A percentile compares a stretch with the other conserved stretches of the same genome.
Conservation (phyloP, 768 basidiomycete species). For the Megacollybia marginata region DNA sequence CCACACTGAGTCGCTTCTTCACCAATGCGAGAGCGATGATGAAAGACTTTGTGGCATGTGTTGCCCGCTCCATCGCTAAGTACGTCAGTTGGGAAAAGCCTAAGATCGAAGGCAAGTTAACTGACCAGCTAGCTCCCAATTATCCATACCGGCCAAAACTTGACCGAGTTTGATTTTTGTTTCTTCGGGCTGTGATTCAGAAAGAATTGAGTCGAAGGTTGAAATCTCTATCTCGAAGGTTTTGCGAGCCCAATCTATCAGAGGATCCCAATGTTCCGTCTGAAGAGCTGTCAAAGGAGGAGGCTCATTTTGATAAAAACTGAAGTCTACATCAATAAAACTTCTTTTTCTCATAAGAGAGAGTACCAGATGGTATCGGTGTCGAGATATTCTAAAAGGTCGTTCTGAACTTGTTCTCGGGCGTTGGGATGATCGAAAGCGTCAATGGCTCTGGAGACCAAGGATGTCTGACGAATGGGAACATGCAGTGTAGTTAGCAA, state of each 20-base stretch:
- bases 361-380: conserved; percentile 89
- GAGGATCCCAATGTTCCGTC: conserved; percentile 78
- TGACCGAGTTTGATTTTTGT: conserved; percentile 54
- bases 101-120: conserved; percentile 7
- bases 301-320: conserved; percentile 80
- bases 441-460: conserved; percentile 88
- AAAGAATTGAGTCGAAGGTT: conserved; percentile 65
- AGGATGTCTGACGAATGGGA: conserved; percentile 61
- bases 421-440: conserved; percentile 50
- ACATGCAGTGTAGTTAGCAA: conserved; percentile 1
- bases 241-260: conserved; percentile 70
- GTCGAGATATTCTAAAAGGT: conserved; percentile 79
- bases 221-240: conserved; percentile 62
- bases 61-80: conserved; percentile 85
- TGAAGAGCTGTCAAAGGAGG: conserved; percentile 72
- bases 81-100: conserved; percentile 1
- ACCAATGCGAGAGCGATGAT: conserved; percentile 82
- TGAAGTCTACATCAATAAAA: conserved; percentile 17
- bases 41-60: conserved; percentile 86
- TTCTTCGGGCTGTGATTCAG: conserved; percentile 59
- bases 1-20: conserved; percentile 65
- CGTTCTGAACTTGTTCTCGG: conserved; percentile 54
- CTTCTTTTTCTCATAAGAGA: background rate
- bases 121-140: conserved; percentile 88
- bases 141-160: conserved; percentile 57